Evolutionary conservation across 306 rosid species (phyloP).

Genomic region (Purshia tridentata): DNA sequence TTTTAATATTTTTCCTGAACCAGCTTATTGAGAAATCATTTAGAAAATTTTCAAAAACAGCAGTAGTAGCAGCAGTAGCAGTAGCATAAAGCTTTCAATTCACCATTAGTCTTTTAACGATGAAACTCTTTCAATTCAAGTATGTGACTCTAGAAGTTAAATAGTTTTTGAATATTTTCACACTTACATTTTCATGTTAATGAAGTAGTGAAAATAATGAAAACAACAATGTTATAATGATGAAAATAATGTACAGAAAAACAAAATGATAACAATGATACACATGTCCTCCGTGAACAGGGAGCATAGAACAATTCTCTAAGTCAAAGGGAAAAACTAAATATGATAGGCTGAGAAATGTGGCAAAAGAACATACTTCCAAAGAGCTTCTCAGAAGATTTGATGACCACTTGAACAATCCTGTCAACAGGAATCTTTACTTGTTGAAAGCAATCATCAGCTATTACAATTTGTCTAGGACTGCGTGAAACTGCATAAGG

Average conservation of each 20-base stretch:
- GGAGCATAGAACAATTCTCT: background rate
- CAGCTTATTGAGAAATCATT: conserved; percentile 22
- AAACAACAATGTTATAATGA: background rate
- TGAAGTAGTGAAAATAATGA: background rate
- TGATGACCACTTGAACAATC: conserved; percentile 75
- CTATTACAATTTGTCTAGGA: conserved; percentile 79
- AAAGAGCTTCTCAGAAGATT: conserved; percentile 74
- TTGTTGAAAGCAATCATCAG: conserved; percentile 87
- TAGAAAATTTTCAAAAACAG: conserved; percentile 20
- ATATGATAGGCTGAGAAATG: no score
- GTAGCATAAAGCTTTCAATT: background rate
- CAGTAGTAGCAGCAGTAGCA: no score
- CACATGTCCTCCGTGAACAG: background rate
- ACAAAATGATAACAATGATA: background rate
- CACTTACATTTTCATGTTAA: no score
- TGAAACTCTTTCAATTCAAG: background rate
- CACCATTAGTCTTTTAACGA: background rate
- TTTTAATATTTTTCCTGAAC: conserved; percentile 79
- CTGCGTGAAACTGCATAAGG: conserved; percentile 55
- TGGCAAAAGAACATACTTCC: conserved; percentile 67
- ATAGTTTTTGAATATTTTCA: background rate
- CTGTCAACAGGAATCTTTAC: conserved; percentile 69
- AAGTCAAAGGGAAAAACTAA: no score
- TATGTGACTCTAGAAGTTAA: no score
- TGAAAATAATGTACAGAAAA: background rate